Evolutionary conservation across 306 rosid genomes (phyloP), one percentile per base, ranked within the genome.

Genomic region (Hippophae gyantsensis): DNA sequence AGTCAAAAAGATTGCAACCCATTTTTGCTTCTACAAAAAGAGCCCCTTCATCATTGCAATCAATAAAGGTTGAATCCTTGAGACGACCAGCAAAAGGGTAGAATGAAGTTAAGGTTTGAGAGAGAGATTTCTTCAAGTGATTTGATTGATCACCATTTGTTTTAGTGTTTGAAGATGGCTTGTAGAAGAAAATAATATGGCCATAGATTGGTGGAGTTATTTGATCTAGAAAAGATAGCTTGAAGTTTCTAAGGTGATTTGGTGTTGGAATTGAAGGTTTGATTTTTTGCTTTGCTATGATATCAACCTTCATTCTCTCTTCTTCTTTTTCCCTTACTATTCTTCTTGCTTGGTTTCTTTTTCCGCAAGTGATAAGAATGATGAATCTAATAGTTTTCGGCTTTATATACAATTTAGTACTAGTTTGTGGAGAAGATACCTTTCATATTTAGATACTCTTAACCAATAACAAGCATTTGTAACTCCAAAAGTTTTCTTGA

Each of bases 1-100:
- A 14, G 42, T 59, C 67, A 1, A 69, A 61, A 1, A 81, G 58
- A 27, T 27, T 23, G 32, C 46, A 48, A 13, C 27, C 26, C 10
- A 71, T 57, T 13, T 9, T 52, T 40, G 78, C 74, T 67, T 77
- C 81, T 5, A 64, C 50, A 26, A 61, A 81, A 10, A 32, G 54
- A 2, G 48, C 78, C 0, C 83, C 83, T 2, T 59, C 72, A 10
- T 78, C 73, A 12, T 57, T 62, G 44, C 79, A 78, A 1, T 74
- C 63, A 6, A 81, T 53, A 8, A 55, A 56, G 18, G 46, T 9
- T 5, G 62, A 27, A 11, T 64, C 65, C 42, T 56, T 78, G 13
- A 75, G 42, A 48, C 78, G 61, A 0, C 86, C 81, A 6, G 83
- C 81, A 6, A 78, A 46, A 0, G 81, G 86, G 60, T 81, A 74